Percentiles rank a stretch among this genome's conserved stretches.
These are phyloP conservation scores for Venturia aucupariae DNA, from an alignment of 2,329 filamentous ascomycete species.

Conservation along the genomic window DNA sequence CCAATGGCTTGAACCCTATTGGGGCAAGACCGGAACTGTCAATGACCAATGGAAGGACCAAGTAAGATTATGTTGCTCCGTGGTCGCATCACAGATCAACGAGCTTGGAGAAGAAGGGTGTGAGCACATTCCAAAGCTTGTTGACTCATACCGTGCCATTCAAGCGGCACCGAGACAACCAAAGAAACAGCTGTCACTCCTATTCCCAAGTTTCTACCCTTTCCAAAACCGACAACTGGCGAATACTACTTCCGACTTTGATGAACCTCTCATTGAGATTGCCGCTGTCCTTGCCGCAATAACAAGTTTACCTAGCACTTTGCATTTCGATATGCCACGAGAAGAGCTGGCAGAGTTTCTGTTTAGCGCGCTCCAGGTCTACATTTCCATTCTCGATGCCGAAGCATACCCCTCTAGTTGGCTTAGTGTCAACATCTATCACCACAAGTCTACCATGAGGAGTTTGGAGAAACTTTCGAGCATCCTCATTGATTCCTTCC, in stretches of 20 bases:
- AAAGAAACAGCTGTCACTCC: slow-evolving; percentile 61
- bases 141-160: slow-evolving; percentile 79
- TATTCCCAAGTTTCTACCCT: slow-evolving; percentile 85
- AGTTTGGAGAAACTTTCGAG: slow-evolving; percentile 73
- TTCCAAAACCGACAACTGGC: slow-evolving; percentile 61
- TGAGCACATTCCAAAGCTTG: slow-evolving; percentile 81
- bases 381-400: slow-evolving; percentile 80
- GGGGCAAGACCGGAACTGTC: slow-evolving; percentile 66
- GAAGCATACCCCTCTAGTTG: slow-evolving; percentile 83
- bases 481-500: slow-evolving; percentile 70
- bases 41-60: slow-evolving; percentile 87
- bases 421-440: slow-evolving; percentile 88
- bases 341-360: slow-evolving; percentile 67
- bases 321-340: slow-evolving; percentile 65
- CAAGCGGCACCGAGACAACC: slow-evolving; percentile 52
- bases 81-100: slow-evolving; percentile 76
- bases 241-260: slow-evolving; percentile 52
- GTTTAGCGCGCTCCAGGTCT: slow-evolving; percentile 69
- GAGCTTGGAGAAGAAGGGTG: slow-evolving; percentile 73
- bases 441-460: slow-evolving; percentile 82
- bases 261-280: slow-evolving; percentile 82
- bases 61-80: slow-evolving; percentile 84
- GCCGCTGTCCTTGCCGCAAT: slow-evolving; percentile 79
- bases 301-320: slow-evolving; percentile 62
- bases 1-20: slow-evolving; percentile 86